Evolutionary conservation across 179 eudicot genomes (phyloP), one percentile per base, ranked within the genome.

Genomic region (Corrigiola litoralis): DNA sequence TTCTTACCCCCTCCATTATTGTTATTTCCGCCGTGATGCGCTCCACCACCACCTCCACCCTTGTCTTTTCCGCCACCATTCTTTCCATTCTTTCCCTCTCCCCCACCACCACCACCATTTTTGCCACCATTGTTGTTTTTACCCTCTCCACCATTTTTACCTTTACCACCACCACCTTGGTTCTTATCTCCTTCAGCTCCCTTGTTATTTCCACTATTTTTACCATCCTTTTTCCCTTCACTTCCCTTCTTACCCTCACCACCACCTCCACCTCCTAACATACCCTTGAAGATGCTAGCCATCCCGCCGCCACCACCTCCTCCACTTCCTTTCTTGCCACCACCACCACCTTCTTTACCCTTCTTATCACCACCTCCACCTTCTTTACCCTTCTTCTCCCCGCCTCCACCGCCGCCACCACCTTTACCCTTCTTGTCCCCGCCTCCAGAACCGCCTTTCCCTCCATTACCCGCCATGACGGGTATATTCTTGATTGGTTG

Each of bases 81-180:
- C 42, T 76, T 77, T 1, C 57, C 75, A 24, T 57, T 71, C 21
- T 13, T 46, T 46, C 23, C 79, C 75, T 42, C 74, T 0, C 68
- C 69, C 27, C 66, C 78, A 27, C 51, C 62, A 11, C 58, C 69
- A 34, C 63, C 61, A n/a, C 49, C 62, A 8, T 42, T 54, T 0
- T 51, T 29, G 34, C 28, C 32, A 23, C 67, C 37, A 17, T 38
- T 42, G 24, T 48, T 54, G 7, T 61, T 65, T 63, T 82, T 80
- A 49, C 79, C 72, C 21, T 64, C 77, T 29, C 80, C 78, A 41
- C 72, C 70, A 55, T 60, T 60, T 68, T 75, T 74, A 24, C 62
- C 69, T 0, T 58, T 75, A 29, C 67, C 73, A 14, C 68, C 75
- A 12, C 62, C 78, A 14, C 47, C 50, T 21, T 61, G 41, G 36